Percentiles rank a stretch among this genome's conserved stretches.
phyloP scores from a whole-genome alignment of 192 early-diverging fungal genomes.

The Lobosporangium transversale region DNA sequence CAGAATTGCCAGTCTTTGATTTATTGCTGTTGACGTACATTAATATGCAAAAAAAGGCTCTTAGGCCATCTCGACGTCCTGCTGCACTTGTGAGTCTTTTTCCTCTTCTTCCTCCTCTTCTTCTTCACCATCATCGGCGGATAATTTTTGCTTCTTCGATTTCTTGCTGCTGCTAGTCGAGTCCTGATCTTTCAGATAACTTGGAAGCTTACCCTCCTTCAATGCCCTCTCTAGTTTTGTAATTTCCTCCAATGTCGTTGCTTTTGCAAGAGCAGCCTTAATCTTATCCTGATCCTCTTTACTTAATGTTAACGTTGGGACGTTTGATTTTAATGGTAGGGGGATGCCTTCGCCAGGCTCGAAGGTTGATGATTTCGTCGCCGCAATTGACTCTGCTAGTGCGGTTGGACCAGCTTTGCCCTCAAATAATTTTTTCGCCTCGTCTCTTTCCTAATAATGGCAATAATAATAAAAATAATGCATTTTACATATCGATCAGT shows the following conservation, averaged over 20 bases:
- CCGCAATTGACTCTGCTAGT: conserved; percentile 70
- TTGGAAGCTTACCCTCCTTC: conserved; percentile 64
- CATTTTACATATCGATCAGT: not conserved
- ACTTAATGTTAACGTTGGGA: conserved; percentile 65
- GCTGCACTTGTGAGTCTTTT: conserved; percentile 7
- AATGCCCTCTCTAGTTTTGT: conserved; percentile 74
- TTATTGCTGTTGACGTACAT: too few relatives aligned
- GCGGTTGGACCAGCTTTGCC: conserved; percentile 71
- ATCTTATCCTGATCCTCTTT: conserved; percentile 79
- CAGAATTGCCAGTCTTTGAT: too few relatives aligned
- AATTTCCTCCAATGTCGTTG: conserved; percentile 81
- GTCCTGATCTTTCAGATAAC: conserved; percentile 41
- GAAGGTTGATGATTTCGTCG: conserved; percentile 82
- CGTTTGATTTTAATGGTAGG: conserved; percentile 60
- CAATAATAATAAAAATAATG: not conserved
- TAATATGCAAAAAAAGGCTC: too few relatives aligned
- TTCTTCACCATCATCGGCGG: conserved; percentile 9
- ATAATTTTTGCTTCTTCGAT: conserved; percentile 24
- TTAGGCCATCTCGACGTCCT: too few relatives aligned
- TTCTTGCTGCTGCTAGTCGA: conserved; percentile 10
- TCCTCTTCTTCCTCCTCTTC: conserved; percentile 28
- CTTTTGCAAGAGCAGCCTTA: conserved; percentile 75
- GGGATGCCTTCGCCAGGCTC: conserved; percentile 82
- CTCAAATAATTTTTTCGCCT: conserved; percentile 84
- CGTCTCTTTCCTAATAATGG: conserved; percentile 75